phyloP scores from a whole-genome alignment of 2,329 filamentous ascomycete genomes.

The Fusarium multiceps region DNA sequence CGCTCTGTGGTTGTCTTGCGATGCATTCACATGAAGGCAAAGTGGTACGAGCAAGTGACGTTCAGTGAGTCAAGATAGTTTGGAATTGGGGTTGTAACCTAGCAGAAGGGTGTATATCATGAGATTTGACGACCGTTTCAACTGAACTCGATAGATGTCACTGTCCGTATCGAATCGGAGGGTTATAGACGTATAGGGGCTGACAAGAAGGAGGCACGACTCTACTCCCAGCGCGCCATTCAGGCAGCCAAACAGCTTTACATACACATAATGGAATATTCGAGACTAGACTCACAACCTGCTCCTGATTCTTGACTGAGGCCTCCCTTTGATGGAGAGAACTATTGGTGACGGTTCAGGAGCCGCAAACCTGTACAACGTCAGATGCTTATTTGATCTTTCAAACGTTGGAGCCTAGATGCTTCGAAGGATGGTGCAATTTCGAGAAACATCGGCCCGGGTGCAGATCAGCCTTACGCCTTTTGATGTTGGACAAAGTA shows the following conservation, averaged over 20 bases:
- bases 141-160: slow-evolving; percentile 32
- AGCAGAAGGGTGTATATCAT: slow-evolving; percentile 40
- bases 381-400: slow-evolving; percentile 36
- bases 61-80: slow-evolving; percentile 30
- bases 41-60: slow-evolving; percentile 27
- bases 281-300: slow-evolving; percentile 16
- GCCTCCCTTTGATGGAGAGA: slow-evolving; percentile 33
- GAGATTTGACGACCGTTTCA: slow-evolving; percentile 38
- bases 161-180: slow-evolving; percentile 18
- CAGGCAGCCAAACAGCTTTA: slow-evolving; percentile 39
- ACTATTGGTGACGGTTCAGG: slow-evolving; percentile 13
- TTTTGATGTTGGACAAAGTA: slow-evolving; percentile 29
- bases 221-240: slow-evolving; percentile 25
- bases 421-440: slow-evolving; percentile 31
- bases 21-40: slow-evolving; percentile 32
- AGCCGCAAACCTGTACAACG: slow-evolving; percentile 19
- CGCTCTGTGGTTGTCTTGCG: slow-evolving; percentile 25
- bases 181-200: slow-evolving; percentile 33
- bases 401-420: slow-evolving; percentile 15
- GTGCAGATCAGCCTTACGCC: slow-evolving; percentile 41
- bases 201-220: slow-evolving; percentile 19
- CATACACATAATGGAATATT: slow-evolving; percentile 43
- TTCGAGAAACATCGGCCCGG: slow-evolving; percentile 23
- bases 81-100: slow-evolving; percentile 29
- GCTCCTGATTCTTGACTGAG: slow-evolving; percentile 28